Percentiles rank a stretch among this genome's conserved stretches.
Conservation (phyloP, 176 grass and related monocot species). For the Carex kokanica region DNA sequence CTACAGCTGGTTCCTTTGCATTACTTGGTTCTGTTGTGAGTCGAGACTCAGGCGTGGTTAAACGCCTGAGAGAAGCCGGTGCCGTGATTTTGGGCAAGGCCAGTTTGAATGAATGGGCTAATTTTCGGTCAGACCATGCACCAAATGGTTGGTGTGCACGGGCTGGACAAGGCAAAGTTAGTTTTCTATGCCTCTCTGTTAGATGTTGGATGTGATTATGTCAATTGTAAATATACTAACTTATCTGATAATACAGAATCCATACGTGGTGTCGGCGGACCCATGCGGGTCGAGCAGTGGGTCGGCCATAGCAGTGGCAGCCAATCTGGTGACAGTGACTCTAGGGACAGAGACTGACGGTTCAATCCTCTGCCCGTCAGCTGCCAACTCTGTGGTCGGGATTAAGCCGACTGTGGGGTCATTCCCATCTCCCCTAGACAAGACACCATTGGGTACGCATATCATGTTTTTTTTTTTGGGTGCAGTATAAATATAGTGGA, state of each 20-base stretch:
- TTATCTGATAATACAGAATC: constrained; percentile 29
- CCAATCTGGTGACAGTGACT: constrained; percentile 63
- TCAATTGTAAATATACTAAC: neutral
- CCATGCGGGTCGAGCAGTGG: constrained; percentile 63
- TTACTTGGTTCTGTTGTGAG: constrained; percentile 47
- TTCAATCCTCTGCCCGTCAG: constrained; percentile 60
- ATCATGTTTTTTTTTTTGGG: neutral
- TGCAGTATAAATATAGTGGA: constrained; percentile 2
- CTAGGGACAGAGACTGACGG: constrained; percentile 65
- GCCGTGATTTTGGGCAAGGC: constrained; percentile 65
- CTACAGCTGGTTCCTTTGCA: constrained; percentile 59
- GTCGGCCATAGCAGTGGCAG: constrained; percentile 46
- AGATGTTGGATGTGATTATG: neutral
- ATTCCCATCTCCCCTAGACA: constrained; percentile 46
- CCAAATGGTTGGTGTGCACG: constrained; percentile 48
- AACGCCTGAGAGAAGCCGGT: constrained; percentile 40
- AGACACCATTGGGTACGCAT: constrained; percentile 55
- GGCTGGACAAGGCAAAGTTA: constrained; percentile 43
- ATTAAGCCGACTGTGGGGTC: constrained; percentile 63
- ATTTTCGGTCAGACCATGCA: constrained; percentile 28
- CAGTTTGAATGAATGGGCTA: constrained; percentile 51
- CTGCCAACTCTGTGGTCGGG: constrained; percentile 52
- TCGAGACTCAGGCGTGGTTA: constrained; percentile 51
- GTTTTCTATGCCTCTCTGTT: neutral
- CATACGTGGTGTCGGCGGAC: constrained; percentile 30